Conservation (phyloP, 495 filamentous ascomycete genomes). For the Neurospora sublineolata region DNA sequence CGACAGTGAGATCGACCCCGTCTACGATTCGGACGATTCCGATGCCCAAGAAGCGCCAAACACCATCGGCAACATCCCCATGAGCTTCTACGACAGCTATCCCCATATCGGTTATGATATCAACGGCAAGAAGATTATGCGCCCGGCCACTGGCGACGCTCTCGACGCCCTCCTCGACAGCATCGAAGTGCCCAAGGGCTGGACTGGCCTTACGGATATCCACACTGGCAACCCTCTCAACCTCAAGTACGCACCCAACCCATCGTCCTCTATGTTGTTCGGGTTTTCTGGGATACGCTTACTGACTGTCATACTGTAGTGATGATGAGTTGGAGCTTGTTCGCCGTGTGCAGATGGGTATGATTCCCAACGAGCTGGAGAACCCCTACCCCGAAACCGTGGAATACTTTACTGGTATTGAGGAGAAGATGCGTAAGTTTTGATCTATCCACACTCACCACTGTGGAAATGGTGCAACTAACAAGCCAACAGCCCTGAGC, state of each 20-base stretch:
- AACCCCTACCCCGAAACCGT: slow-evolving; percentile 86
- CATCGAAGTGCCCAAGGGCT: slow-evolving; percentile 96
- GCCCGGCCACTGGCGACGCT: slow-evolving; percentile 86
- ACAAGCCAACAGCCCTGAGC: slow-evolving; percentile 47
- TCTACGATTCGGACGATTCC: slow-evolving; percentile 90
- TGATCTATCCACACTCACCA: background rate
- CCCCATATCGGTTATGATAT: slow-evolving; percentile 98
- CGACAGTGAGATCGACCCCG: slow-evolving; percentile 74
- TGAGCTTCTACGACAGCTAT: slow-evolving; percentile 81
- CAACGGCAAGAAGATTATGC: slow-evolving; percentile 94
- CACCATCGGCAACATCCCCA: slow-evolving; percentile 88
- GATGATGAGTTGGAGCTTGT: slow-evolving; percentile 82
- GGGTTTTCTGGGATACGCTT: background rate
- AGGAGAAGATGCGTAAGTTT: slow-evolving; percentile 66
- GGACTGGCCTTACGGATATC: slow-evolving; percentile 91
- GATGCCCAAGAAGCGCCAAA: slow-evolving; percentile 70
- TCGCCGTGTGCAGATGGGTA: slow-evolving; percentile 80
- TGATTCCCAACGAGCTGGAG: slow-evolving; percentile 75
- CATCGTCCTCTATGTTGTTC: background rate
- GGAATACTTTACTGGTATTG: slow-evolving; percentile 83
- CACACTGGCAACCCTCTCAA: slow-evolving; percentile 85
- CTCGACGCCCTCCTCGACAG: slow-evolving; percentile 88
- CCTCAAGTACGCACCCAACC: slow-evolving; percentile 27
- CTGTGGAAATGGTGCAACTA: background rate
- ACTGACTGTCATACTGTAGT: slow-evolving; percentile 23